A percentile compares a stretch with the other conserved stretches of the same genome.
phyloP scores from a whole-genome alignment of 768 basidiomycete genomes.

The Xerocomellus intermedius region DNA sequence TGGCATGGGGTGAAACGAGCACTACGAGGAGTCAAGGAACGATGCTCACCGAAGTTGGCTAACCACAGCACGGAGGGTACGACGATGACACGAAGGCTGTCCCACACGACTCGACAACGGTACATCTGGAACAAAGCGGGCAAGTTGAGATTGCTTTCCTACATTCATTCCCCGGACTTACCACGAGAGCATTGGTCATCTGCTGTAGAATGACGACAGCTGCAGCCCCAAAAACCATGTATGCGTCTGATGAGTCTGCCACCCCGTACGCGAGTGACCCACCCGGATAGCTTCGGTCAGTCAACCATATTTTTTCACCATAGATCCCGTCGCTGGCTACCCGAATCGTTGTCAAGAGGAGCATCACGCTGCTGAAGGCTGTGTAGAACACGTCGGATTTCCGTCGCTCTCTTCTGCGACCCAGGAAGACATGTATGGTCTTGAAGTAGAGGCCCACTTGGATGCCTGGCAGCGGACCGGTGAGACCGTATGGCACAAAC shows the following conservation, averaged over 20 bases:
- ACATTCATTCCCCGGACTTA: slow-evolving; percentile 8
- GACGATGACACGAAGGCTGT: slow-evolving; percentile 1
- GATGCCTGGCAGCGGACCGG: slow-evolving; percentile 5
- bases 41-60: slow-evolving; percentile 9
- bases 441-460: slow-evolving; percentile 17
- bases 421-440: slow-evolving; percentile 5
- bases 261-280: slow-evolving; percentile 31
- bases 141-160: not conserved
- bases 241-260: slow-evolving; percentile 18
- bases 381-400: slow-evolving; percentile 9
- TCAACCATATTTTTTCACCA: slow-evolving; percentile 34
- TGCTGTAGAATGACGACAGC: slow-evolving; percentile 29
- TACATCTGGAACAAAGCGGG: slow-evolving; percentile 30
- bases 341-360: slow-evolving; percentile 28
- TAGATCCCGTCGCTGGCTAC: slow-evolving; percentile 15
- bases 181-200: slow-evolving; percentile 26
- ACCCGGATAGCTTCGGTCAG: slow-evolving; percentile 31
- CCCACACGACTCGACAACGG: slow-evolving; percentile 36
- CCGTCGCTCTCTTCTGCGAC: not conserved
- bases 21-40: not conserved
- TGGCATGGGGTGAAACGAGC: not conserved
- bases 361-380: slow-evolving; percentile 14
- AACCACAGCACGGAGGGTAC: slow-evolving; percentile 14
- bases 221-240: slow-evolving; percentile 21
- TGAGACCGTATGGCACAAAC: not conserved